These are phyloP conservation scores for Zea luxurians DNA, from an alignment of 176 grass and related monocot genomes.

Conservation along the genomic window DNA sequence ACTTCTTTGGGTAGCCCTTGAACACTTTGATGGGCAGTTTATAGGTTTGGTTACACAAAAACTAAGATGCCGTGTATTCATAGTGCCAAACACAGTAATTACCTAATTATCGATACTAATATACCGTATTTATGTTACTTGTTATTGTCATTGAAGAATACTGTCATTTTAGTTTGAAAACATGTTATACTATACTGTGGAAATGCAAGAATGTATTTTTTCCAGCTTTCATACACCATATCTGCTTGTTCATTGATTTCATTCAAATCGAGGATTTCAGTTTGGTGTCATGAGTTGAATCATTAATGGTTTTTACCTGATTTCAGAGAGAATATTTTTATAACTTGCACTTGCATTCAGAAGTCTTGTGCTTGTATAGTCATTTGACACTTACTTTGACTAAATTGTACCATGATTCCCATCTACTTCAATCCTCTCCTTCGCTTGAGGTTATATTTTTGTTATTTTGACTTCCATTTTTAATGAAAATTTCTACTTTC, in stretches of 20 bases:
- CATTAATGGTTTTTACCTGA: neutral
- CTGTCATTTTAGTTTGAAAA: conserved; percentile 5
- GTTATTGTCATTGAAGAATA: neutral
- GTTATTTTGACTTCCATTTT: neutral
- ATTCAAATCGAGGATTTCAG: neutral
- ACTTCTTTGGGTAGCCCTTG: neutral
- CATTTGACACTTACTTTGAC: neutral
- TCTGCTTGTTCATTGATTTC: neutral
- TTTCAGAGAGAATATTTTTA: neutral
- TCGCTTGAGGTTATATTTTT: neutral
- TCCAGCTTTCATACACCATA: conserved; percentile 17
- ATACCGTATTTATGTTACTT: neutral
- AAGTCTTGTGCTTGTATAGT: neutral
- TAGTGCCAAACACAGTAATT: neutral
- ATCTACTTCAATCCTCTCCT: conserved; percentile 1
- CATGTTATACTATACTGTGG: neutral
- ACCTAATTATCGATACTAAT: neutral
- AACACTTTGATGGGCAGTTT: conserved; percentile 17
- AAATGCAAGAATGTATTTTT: neutral
- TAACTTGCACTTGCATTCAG: neutral
- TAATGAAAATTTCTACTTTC: neutral
- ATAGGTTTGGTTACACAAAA: conserved; percentile 10
- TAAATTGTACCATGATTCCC: neutral
- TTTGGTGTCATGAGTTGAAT: neutral
- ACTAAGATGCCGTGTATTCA: neutral